Percentiles rank a stretch among this genome's conserved stretches.
These are phyloP conservation scores for Curvularia sp. DNA, from an alignment of 2,329 filamentous ascomycete genomes.

Conservation along the genomic window DNA sequence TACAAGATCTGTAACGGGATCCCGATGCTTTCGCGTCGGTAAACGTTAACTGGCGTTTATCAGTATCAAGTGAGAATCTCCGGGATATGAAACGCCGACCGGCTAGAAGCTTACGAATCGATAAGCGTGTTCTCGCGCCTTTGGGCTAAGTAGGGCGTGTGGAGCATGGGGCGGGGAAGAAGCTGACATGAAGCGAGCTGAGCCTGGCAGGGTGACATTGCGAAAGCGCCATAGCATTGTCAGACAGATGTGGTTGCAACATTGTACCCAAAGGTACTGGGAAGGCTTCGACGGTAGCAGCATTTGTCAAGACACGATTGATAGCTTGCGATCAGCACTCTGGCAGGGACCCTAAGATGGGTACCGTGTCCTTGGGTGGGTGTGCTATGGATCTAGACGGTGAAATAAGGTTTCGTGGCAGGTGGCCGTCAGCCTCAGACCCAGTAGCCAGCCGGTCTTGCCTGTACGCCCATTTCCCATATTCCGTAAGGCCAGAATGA, in stretches of 20 bases:
- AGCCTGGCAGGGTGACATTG: constrained; percentile 19
- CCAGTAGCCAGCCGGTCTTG: constrained; percentile 38
- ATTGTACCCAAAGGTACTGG: constrained; percentile 3
- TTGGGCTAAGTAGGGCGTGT: constrained; percentile 12
- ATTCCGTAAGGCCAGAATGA: constrained; percentile 30
- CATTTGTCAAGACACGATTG: not conserved
- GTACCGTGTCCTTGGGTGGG: constrained; percentile 14
- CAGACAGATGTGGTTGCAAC: not conserved
- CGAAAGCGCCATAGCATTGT: constrained; percentile 11
- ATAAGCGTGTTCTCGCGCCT: constrained; percentile 32
- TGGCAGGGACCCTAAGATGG: constrained; percentile 8
- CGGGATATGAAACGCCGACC: constrained; percentile 39
- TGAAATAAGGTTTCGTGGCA: constrained; percentile 31
- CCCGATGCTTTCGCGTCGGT: not conserved
- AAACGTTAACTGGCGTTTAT: constrained; percentile 18
- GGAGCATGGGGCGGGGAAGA: constrained; percentile 19
- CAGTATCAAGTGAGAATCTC: not conserved
- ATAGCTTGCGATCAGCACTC: constrained; percentile 7
- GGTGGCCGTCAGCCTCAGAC: constrained; percentile 42
- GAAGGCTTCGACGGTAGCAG: not conserved
- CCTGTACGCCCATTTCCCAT: constrained; percentile 35
- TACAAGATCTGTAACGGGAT: constrained; percentile 20
- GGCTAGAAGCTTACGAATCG: constrained; percentile 45
- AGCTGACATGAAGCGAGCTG: constrained; percentile 28
- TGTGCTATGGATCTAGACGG: constrained; percentile 6